Conservation (phyloP, 139 green algal species). For the Chlamydomonas sp. region DNA sequence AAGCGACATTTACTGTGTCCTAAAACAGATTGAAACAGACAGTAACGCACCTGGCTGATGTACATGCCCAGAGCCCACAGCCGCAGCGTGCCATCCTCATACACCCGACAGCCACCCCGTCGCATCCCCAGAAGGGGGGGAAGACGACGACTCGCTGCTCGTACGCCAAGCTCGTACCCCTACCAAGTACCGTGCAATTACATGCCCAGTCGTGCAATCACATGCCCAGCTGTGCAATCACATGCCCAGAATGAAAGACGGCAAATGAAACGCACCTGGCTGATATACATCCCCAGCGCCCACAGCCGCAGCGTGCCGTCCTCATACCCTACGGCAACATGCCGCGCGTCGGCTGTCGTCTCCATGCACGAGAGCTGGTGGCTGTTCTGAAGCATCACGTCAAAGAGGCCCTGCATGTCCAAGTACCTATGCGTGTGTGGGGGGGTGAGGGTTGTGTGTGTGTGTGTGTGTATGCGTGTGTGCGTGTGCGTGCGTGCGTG, state of each 20-base stretch:
- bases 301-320: slow-evolving; percentile 28
- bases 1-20: no score
- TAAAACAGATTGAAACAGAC: no score
- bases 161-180: no score
- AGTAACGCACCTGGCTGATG: not conserved
- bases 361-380: slow-evolving; percentile 16
- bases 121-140: no score
- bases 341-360: not conserved
- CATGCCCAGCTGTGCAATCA: no score
- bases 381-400: slow-evolving; percentile 22
- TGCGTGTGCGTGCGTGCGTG: not conserved
- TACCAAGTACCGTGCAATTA: no score
- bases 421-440: not conserved
- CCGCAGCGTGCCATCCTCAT: slow-evolving; percentile 27
- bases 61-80: slow-evolving; percentile 13
- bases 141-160: no score
- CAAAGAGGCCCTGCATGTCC: slow-evolving; percentile 14
- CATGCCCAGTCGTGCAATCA: no score
- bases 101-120: no score
- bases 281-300: not conserved
- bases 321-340: slow-evolving; percentile 25
- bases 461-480: not conserved
- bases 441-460: not conserved
- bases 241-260: no score
- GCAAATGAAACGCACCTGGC: no score